Evolutionary conservation across 1,284 basidiomycete genomes (phyloP).

Genomic region (Wallemia hederae): DNA sequence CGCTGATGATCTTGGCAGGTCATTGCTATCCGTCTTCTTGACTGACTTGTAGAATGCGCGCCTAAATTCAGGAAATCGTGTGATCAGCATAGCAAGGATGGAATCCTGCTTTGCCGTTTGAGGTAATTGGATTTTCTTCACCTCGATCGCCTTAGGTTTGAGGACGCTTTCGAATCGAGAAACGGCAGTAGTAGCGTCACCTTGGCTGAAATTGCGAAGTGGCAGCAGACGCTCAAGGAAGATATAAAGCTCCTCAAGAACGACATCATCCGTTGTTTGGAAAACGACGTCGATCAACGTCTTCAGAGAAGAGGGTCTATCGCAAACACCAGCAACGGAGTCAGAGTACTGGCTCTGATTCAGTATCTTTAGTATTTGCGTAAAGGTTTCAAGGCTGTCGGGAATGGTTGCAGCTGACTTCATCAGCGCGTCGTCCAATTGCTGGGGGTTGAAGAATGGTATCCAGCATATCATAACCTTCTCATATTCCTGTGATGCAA

Average conservation of each 20-base stretch:
- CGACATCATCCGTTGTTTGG: neutral
- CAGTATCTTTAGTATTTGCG: neutral
- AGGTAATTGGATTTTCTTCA: neutral
- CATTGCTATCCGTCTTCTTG: neutral
- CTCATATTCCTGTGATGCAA: neutral
- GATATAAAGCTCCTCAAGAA: neutral
- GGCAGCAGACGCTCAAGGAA: neutral
- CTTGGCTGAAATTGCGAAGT: neutral
- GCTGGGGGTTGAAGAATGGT: neutral
- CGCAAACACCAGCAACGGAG: neutral
- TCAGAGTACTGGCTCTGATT: neutral
- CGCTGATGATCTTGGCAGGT: neutral
- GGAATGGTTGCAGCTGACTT: neutral
- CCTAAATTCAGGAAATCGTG: neutral
- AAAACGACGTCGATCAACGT: neutral
- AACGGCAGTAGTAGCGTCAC: neutral
- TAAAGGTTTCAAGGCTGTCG: neutral
- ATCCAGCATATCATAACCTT: neutral
- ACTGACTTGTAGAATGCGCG: neutral
- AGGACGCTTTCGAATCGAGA: neutral
- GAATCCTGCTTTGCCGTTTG: neutral
- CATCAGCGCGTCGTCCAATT: neutral
- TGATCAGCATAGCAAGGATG: neutral
- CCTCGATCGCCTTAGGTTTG: neutral
- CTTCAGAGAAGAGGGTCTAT: neutral